phyloP scores from a whole-genome alignment of 352 stramenopile genomes.

The Pythium insidiosum region DNA sequence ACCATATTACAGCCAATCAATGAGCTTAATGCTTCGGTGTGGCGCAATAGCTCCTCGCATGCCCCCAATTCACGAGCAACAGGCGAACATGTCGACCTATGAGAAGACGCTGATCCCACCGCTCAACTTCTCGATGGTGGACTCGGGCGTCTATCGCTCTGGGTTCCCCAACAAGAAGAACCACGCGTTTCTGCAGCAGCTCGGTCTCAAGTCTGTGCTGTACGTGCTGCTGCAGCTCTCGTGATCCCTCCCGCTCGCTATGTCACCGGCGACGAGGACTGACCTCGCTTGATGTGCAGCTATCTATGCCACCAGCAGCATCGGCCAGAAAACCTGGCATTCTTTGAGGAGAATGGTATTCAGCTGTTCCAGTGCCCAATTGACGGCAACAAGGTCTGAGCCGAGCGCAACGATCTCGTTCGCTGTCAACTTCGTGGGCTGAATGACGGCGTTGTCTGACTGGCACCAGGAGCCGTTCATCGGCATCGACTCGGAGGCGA shows the following conservation, averaged over 20 bases:
- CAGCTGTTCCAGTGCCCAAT: conserved; percentile 81
- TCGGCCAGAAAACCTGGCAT: conserved; percentile 68
- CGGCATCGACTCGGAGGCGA: conserved; percentile 76
- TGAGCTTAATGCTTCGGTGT: no score
- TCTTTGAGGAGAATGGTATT: conserved; percentile 80
- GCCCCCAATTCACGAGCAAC: no score
- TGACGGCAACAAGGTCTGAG: conserved; percentile 82
- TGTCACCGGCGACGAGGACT: no score
- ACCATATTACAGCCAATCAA: no score
- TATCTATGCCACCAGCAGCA: conserved; percentile 83
- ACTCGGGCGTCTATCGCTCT: conserved; percentile 81
- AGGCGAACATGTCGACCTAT: conserved; percentile 65
- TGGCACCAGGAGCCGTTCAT: conserved; percentile 89
- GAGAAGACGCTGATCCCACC: conserved; percentile 85
- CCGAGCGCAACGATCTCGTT: no score
- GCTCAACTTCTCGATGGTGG: conserved; percentile 88
- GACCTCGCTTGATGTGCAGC: no score
- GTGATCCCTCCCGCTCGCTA: no score
- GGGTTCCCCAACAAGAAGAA: conserved; percentile 87
- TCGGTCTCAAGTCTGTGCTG: conserved; percentile 82
- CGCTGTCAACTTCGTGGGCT: no score
- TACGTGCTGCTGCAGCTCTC: conserved; percentile 23
- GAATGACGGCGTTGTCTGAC: no score
- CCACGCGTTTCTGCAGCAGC: conserved; percentile 78
- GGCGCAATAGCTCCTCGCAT: no score